Evolutionary conservation across 2,329 filamentous ascomycete species (phyloP), one percentile per base, ranked within the genome.

Genomic region (Pezicula carpinea): DNA sequence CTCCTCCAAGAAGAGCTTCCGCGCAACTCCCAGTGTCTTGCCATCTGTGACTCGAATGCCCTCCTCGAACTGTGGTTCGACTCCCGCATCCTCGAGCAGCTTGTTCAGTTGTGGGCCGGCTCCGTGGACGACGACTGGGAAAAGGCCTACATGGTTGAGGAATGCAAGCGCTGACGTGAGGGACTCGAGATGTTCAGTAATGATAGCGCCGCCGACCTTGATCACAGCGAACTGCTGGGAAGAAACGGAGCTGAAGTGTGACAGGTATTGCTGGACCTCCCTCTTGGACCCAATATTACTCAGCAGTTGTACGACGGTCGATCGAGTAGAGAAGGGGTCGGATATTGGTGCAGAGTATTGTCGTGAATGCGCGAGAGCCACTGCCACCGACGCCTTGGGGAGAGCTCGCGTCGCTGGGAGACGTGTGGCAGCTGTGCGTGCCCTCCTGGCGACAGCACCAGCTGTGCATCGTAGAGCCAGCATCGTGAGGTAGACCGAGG

Each of bases 211-310:
- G 52, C 92, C 93, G 47, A 97, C 92, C 75, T 99, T 99, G 70
- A 99, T 95, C 41, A 99, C 92, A 57, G 91, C 92, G 68, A 97
- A 99, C 65, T 95, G 90, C 73, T 97, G 91, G 31, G 90, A 95
- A 38, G 90, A 93, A 52, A 96, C 91, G 29, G 91, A 96, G 58
- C 87, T 93, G 76, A 99, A 99, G 67, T 97, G 90, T 57, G 91
- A 93, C 50, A 97, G 83, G 69, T 97, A 97, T 70, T 97, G 92
- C 74, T 96, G 89, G 54, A 95, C 89, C 73, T 99, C 92, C 52
- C 92, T 79, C 79, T 95, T 95, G 53, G 90, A 96, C 53, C 90
- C 92, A 66, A 97, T 95, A 71, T 92, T 96, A 73, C 89, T 95
- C 58, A 97, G 78, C 50, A 96, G 80, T 72, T 92, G 89, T 62